A percentile compares a stretch with the other conserved stretches of the same genome.
phyloP scores from a whole-genome alignment of 306 rosid species.

The Pyrus communis region DNA sequence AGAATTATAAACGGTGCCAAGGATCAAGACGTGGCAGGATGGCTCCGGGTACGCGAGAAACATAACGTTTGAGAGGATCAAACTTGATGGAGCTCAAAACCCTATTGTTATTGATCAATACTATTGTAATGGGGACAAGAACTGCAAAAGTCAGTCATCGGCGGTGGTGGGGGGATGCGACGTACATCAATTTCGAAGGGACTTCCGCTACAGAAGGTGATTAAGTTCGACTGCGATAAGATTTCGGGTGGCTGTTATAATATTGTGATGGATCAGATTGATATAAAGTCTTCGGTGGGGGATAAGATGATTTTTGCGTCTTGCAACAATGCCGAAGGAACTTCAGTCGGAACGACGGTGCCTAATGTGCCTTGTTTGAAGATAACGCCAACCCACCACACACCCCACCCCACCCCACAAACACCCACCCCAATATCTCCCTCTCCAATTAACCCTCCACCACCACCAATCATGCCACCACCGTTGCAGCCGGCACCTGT shows the following conservation, averaged over 20 bases:
- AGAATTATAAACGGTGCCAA: conserved; percentile 1
- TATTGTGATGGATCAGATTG: conserved; percentile 1
- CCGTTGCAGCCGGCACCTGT: no score
- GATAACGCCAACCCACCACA: no score
- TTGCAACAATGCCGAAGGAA: conserved; percentile 17
- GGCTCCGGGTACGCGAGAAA: conserved; percentile 16
- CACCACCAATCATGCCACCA: no score
- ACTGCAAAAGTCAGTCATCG: background rate
- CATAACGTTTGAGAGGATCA: conserved; percentile 7
- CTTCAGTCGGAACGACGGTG: background rate
- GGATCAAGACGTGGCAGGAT: conserved; percentile 24
- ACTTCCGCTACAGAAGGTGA: conserved; percentile 10
- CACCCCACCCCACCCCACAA: no score
- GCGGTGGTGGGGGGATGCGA: conserved; percentile 8
- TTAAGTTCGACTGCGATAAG: conserved; percentile 12
- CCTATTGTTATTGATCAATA: conserved; percentile 16
- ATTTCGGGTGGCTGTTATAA: background rate
- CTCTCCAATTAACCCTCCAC: no score
- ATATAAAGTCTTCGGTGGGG: background rate
- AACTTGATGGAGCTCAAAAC: background rate
- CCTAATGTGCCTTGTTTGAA: no score
- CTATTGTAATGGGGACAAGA: background rate
- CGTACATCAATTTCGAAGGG: conserved; percentile 9
- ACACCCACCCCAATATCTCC: no score
- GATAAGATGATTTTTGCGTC: background rate